Conservation (phyloP, 2,329 filamentous ascomycete species). For the Gyromitra esculenta region DNA sequence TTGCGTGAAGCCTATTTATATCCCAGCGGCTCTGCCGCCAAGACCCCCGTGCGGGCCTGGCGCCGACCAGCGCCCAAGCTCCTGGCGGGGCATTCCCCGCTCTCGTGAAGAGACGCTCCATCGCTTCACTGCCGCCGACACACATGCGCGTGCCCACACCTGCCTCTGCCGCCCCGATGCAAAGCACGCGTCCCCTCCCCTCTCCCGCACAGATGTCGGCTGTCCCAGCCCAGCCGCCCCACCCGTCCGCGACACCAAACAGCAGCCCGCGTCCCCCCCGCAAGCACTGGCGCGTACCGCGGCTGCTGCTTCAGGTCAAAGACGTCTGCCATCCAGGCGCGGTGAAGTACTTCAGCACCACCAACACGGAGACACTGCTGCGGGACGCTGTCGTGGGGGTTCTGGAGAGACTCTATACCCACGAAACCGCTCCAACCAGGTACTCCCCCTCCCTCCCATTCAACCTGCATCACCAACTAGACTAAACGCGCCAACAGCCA, state of each 20-base stretch:
- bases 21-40: not conserved
- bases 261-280: not conserved
- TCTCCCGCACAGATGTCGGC: constrained; percentile 24
- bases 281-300: constrained; percentile 49
- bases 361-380: constrained; percentile 72
- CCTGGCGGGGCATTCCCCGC: no score
- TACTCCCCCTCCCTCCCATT: constrained; percentile 20
- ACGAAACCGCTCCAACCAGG: constrained; percentile 57
- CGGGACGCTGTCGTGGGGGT: constrained; percentile 73
- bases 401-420: constrained; percentile 75
- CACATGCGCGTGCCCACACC: not conserved
- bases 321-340: constrained; percentile 71
- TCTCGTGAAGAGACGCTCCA: not conserved
- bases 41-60: no score
- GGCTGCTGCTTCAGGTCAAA: constrained; percentile 69
- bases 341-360: constrained; percentile 72
- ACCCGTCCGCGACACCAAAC: not conserved
- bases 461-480: not conserved
- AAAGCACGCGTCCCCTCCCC: constrained; percentile 28
- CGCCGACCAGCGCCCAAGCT: no score
- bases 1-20: constrained; percentile 1
- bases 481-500: constrained; percentile 58
- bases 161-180: constrained; percentile 2
- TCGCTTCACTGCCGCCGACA: not conserved
- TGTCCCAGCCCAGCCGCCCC: not conserved